A percentile compares a stretch with the other conserved stretches of the same genome.
These are phyloP conservation scores for Leccinellum rugosiceps DNA, from an alignment of 768 basidiomycete genomes.

Conservation along the genomic window DNA sequence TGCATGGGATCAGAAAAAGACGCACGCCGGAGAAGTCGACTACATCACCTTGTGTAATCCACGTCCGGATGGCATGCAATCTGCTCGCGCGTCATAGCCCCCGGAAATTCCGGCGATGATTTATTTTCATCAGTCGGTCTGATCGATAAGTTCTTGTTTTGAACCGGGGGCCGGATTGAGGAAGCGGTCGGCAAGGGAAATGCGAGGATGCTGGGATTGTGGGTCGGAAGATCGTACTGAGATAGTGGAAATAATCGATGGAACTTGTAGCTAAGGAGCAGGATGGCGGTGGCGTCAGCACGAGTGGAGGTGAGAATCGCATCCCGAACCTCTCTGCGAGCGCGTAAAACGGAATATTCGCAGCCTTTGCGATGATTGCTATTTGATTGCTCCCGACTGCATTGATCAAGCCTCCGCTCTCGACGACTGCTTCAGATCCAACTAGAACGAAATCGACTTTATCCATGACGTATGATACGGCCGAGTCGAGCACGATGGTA, in stretches of 20 bases:
- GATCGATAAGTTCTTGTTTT: constrained; percentile 3
- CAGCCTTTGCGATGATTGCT: constrained; percentile 91
- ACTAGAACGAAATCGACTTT: constrained; percentile 94
- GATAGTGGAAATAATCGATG: constrained; percentile 93
- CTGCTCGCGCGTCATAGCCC: constrained; percentile 73
- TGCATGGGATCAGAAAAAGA: constrained; percentile 34
- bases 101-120: constrained; percentile 5
- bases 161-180: constrained; percentile 1
- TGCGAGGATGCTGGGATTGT: constrained; percentile 71
- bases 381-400: constrained; percentile 96
- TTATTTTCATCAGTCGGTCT: constrained; percentile 1
- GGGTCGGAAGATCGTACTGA: constrained; percentile 83
- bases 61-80: constrained; percentile 82
- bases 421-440: constrained; percentile 97
- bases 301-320: constrained; percentile 17
- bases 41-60: constrained; percentile 82
- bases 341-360: constrained; percentile 95
- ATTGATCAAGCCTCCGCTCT: constrained; percentile 90
- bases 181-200: constrained; percentile 46
- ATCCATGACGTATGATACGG: constrained; percentile 96
- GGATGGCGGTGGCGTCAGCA: constrained; percentile 24
- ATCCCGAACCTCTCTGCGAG: constrained; percentile 76
- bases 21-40: constrained; percentile 10
- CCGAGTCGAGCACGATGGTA: constrained; percentile 92
- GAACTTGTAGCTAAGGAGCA: constrained; percentile 77